phyloP scores from a whole-genome alignment of 257 asterid species.

The Rubia yunnanensis region DNA sequence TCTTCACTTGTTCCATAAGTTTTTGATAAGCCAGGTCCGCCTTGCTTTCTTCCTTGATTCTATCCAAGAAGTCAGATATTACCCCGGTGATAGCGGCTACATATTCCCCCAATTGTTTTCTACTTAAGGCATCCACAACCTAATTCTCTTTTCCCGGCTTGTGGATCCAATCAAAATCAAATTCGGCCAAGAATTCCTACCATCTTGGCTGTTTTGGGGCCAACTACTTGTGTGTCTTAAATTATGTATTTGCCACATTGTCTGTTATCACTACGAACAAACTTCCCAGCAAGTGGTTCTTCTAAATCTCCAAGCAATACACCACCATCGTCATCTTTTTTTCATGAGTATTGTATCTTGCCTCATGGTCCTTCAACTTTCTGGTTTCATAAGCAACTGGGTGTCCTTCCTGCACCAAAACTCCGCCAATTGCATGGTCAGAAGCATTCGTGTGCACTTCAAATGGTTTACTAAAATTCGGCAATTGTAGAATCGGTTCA shows the following conservation, averaged over 20 bases:
- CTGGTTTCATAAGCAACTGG: not conserved
- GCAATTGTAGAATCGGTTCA: not conserved
- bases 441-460: not conserved
- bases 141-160: not conserved
- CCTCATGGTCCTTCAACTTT: not conserved
- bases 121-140: not conserved
- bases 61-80: not conserved
- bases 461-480: not conserved
- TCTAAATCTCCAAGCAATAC: not conserved
- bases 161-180: not conserved
- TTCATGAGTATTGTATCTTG: not conserved
- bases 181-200: not conserved
- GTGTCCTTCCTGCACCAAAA: not conserved
- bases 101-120: not conserved
- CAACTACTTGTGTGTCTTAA: not conserved
- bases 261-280: not conserved
- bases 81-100: not conserved
- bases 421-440: not conserved
- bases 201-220: not conserved
- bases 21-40: not conserved
- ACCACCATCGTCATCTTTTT: not conserved
- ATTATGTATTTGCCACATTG: not conserved
- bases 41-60: not conserved
- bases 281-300: not conserved
- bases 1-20: no score